phyloP scores from a whole-genome alignment of 139 green algal species.

The Auxenochlorella protothecoides region DNA sequence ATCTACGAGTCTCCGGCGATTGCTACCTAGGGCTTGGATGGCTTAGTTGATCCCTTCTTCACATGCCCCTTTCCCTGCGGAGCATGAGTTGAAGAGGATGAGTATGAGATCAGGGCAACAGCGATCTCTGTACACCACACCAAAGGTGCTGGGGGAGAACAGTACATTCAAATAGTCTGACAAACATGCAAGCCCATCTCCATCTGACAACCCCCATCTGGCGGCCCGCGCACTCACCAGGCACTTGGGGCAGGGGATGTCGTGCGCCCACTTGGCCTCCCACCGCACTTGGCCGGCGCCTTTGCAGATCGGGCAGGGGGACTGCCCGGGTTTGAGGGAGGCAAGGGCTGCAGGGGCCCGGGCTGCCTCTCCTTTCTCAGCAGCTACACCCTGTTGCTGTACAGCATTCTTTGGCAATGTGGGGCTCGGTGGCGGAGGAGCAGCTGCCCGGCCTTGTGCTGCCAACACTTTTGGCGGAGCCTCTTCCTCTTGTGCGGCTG shows the following conservation, averaged over 20 bases:
- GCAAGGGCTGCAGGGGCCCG: too few species aligned
- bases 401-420: background rate
- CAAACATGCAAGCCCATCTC: background rate
- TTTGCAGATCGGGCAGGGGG: conserved; percentile 3
- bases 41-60: background rate
- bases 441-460: background rate
- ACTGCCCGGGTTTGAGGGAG: too few species aligned
- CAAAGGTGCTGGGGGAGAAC: background rate
- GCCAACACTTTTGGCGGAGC: background rate
- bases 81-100: background rate
- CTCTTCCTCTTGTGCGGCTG: too few species aligned
- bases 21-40: too few species aligned
- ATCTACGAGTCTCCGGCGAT: too few species aligned
- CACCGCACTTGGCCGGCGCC: conserved; percentile 1
- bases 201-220: too few species aligned
- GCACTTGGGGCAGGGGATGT: conserved; percentile 7
- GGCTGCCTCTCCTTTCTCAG: too few species aligned
- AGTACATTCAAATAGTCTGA: background rate
- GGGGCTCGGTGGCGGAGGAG: background rate
- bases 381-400: background rate
- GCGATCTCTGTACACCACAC: background rate
- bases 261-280: conserved; percentile 2
- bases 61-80: conserved; percentile 7
- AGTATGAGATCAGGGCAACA: too few species aligned
- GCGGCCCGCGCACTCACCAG: background rate